Percentiles rank a stretch among this genome's conserved stretches.
phyloP scores from a whole-genome alignment of 352 stramenopile genomes.

The Globisporangium parvum region DNA sequence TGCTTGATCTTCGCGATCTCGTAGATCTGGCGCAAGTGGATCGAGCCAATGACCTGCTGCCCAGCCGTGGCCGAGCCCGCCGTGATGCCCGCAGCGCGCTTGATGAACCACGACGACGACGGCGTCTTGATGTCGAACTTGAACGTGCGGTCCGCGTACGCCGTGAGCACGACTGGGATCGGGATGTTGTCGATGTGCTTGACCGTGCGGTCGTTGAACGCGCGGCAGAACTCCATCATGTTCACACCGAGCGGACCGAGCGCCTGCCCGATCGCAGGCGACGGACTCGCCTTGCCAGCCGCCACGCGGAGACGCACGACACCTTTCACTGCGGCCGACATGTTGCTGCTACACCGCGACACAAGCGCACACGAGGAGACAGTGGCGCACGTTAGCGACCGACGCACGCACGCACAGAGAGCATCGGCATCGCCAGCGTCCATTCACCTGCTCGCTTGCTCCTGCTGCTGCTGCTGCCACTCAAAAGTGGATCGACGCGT shows the following conservation, averaged over 20 bases:
- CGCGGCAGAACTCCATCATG: constrained; percentile 99
- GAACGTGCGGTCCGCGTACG: constrained; percentile 94
- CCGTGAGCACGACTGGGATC: constrained; percentile 90
- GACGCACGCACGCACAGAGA: not conserved
- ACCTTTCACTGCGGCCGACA: constrained; percentile 50
- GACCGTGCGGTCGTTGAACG: constrained; percentile 96
- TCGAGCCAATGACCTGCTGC: constrained; percentile 74
- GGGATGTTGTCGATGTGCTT: constrained; percentile 90
- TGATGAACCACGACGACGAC: constrained; percentile 92
- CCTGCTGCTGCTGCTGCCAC: too few species aligned
- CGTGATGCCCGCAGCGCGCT: constrained; percentile 86
- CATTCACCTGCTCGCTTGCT: too few species aligned
- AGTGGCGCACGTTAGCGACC: not conserved
- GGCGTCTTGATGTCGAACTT: constrained; percentile 95
- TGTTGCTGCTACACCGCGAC: not conserved
- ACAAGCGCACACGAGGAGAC: not conserved
- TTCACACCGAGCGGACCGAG: constrained; percentile 97
- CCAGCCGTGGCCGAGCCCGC: constrained; percentile 68
- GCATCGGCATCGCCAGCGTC: too few species aligned
- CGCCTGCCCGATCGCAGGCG: constrained; percentile 84
- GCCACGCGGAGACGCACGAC: constrained; percentile 82
- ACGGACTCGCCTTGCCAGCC: constrained; percentile 82
- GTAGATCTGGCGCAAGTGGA: constrained; percentile 95
- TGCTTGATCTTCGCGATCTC: constrained; percentile 98
- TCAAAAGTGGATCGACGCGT: too few species aligned